Evolutionary conservation across 257 asterid species (phyloP), one percentile per base, ranked within the genome.

Genomic region (Scutellaria galericulata): DNA sequence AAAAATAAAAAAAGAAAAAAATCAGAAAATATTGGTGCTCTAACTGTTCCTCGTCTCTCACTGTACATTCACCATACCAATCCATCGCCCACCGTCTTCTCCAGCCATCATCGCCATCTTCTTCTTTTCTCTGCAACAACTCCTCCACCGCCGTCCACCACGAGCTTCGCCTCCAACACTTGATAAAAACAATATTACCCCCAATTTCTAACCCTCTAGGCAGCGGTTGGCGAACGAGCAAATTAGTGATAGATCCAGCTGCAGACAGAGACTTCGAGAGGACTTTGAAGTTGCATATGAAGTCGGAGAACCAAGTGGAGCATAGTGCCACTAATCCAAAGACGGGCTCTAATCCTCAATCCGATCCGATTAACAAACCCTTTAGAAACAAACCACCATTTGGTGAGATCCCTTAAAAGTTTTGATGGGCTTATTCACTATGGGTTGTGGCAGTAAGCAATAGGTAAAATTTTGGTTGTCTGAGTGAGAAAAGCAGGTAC

Each of bases 201-300:
- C n/a, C n/a, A n/a, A n/a, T n/a, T n/a, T n/a, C n/a, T n/a, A n/a
- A n/a, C n/a, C n/a, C n/a, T n/a, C n/a, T n/a, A n/a, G n/a, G n/a
- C n/a, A n/a, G n/a, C n/a, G n/a, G n/a, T n/a, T n/a, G n/a, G n/a
- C n/a, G n/a, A n/a, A n/a, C n/a, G 35, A 82, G 80, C 70, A 91
- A 94, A 71, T 71, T 94, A 64, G 89, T 82, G 10, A 87, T 92
- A 37, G 97, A 95, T 82, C 89, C 97, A 35, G 85, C 84, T 35
- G 85, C 94, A 61, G 97, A 89, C 63, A 85, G 87, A 75, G 97
- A 90, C 63, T 90, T 86, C 12, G 99, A 95, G 87, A 88, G 98
- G 82, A 92, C 97, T 12, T 60, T 81, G 64, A 89, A 85, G 78
- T 45, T 80, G 4, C 79, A 74, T 46, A 27, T 77, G 81, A 88